Base-by-base conservation (phyloP, 1,284 basidiomycete genomes). In the Ustilago curta region DNA sequence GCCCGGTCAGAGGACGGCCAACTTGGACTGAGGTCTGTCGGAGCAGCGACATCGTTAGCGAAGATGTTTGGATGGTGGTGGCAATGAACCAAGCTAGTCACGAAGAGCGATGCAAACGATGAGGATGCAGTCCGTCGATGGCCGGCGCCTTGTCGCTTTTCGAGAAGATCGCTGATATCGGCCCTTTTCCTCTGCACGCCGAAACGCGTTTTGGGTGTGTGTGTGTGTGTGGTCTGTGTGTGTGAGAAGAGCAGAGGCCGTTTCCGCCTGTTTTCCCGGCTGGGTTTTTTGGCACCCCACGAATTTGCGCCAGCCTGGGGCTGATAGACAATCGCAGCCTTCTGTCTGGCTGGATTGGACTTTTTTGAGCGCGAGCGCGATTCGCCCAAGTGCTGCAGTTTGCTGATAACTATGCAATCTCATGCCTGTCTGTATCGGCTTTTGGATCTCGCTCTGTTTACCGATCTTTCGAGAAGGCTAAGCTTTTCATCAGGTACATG, bases 1-100 rank as follows among this genome's bases (percentile, higher is more conserved):
- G 50, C 27, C 57, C 58, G 4, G 59, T 56, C 23, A 74, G 21
- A 16, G 71, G 62, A 1, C 63, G 59, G 12, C 65, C 61, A n/a
- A 68, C 49, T 31, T 64, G 64, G 61, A 53, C 44, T 9, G 61
- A 55, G 14, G 62, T 66, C 54, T 66, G 62, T 53, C 71, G 62
- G 35, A 74, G 71, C 9, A 74, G 67, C 50, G 71, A 74, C 71
- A 74, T 74, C 8, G 8, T 48, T 23, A 59, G 11, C 12, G 27
- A 8, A 18, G 27, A 37, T 14, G 12, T 12, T 14, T 37, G 19
- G 19, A 37, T 42, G 45, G 23, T 39, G 49, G 16, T 43, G 40
- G 23, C 16, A 5, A 27, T 7, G 18, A 14, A 16, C 9, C 9
- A 37, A 37, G 12, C 35, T 16, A 37, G 35, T 18, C 5, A 7